Evolutionary conservation across 768 basidiomycete genomes (phyloP).

Genomic region (Podaxis pistillaris): DNA sequence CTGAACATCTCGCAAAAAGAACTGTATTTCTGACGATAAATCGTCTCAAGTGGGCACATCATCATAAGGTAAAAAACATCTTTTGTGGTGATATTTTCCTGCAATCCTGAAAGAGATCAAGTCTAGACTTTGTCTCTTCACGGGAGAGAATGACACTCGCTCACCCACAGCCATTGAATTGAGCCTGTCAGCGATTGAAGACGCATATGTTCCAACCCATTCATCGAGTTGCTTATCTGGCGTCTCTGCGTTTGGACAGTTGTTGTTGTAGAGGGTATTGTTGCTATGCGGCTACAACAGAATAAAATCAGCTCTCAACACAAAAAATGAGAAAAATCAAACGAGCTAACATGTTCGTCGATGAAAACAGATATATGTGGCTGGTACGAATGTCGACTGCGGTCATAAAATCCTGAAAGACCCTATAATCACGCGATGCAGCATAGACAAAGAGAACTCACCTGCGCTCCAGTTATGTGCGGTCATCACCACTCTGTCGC

Average conservation of each 20-base stretch:
- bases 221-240: constrained; percentile 39
- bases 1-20: constrained; percentile 77
- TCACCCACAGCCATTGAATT: constrained; percentile 63
- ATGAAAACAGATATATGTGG: constrained; percentile 57
- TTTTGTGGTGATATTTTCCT: constrained; percentile 39
- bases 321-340: background rate
- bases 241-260: constrained; percentile 58
- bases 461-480: constrained; percentile 73
- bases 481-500: constrained; percentile 61
- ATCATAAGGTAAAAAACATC: constrained; percentile 65
- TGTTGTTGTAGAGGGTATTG: constrained; percentile 62
- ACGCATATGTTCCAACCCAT: constrained; percentile 60
- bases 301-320: background rate
- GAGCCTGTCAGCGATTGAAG: constrained; percentile 55
- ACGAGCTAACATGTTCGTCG: constrained; percentile 45
- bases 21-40: constrained; percentile 45
- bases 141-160: background rate
- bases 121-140: background rate
- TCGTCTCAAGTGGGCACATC: constrained; percentile 80
- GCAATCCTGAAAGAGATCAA: background rate
- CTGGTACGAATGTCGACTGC: constrained; percentile 42
- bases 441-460: constrained; percentile 19
- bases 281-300: constrained; percentile 32
- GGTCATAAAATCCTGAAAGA: constrained; percentile 54
- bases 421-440: too few species aligned